Conservation (phyloP, 2,329 filamentous ascomycete genomes). For the Microdochium paspali region DNA sequence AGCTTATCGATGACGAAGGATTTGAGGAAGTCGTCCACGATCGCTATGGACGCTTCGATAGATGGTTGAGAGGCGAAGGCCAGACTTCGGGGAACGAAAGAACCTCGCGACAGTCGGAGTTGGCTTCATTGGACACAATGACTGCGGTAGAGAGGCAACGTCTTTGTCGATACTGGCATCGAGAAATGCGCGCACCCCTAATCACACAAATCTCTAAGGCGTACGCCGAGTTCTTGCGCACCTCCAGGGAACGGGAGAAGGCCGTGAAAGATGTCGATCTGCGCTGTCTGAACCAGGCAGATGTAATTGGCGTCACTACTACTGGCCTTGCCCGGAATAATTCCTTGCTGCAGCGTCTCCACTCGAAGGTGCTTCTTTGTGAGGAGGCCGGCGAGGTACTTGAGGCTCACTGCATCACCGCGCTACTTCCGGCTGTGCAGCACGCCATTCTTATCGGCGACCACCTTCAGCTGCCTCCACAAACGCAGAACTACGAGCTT, state of each 20-base stretch:
- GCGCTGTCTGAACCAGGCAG: slow-evolving; percentile 25
- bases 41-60: slow-evolving; percentile 6
- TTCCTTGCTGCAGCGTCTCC: slow-evolving; percentile 34
- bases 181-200: slow-evolving; percentile 12
- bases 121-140: slow-evolving; percentile 10
- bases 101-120: slow-evolving; percentile 3
- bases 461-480: slow-evolving; percentile 51
- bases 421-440: slow-evolving; percentile 48
- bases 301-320: slow-evolving; percentile 51
- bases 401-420: slow-evolving; percentile 51
- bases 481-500: slow-evolving; percentile 44
- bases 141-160: slow-evolving; percentile 10
- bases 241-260: slow-evolving; percentile 7
- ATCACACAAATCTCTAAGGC: slow-evolving; percentile 3
- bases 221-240: slow-evolving; percentile 4
- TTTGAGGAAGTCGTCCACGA: slow-evolving; percentile 11
- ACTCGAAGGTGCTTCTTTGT: slow-evolving; percentile 49
- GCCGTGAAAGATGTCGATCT: slow-evolving; percentile 22
- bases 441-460: slow-evolving; percentile 57
- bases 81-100: slow-evolving; percentile 1
- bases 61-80: slow-evolving; percentile 10
- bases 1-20: slow-evolving; percentile 14
- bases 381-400: slow-evolving; percentile 63
- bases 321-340: slow-evolving; percentile 46
- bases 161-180: slow-evolving; percentile 20